Percentiles rank a stretch among this genome's conserved stretches.
Evolutionary conservation across 78 protist genomes (phyloP).

Genomic region (Blattamonas nauphoetae): DNA sequence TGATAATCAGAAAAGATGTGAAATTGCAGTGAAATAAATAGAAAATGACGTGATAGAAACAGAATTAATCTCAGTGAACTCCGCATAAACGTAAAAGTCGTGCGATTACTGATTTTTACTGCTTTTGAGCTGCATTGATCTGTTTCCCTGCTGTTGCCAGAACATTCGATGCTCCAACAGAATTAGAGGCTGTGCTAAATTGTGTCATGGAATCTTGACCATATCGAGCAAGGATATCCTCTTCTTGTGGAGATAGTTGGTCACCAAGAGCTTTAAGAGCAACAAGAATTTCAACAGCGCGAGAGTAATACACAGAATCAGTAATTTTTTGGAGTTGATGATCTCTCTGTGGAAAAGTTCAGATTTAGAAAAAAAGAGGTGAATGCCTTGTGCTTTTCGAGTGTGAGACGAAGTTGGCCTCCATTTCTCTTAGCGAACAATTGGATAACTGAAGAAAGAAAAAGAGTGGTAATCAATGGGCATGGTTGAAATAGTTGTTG

Average conservation of each 20-base stretch:
- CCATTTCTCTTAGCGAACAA: neutral
- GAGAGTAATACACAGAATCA: neutral
- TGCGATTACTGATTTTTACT: too few relatives aligned
- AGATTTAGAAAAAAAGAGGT: neutral
- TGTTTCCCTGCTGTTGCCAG: too few relatives aligned
- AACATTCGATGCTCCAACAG: too few relatives aligned
- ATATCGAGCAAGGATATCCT: neutral
- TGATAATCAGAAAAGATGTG: too few relatives aligned
- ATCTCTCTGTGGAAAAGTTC: neutral
- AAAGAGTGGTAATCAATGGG: too few relatives aligned
- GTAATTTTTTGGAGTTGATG: neutral
- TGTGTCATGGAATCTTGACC: neutral
- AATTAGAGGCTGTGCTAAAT: too few relatives aligned
- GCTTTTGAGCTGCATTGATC: too few relatives aligned
- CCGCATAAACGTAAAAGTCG: too few relatives aligned
- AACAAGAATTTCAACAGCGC: conserved; percentile 1
- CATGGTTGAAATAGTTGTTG: too few relatives aligned
- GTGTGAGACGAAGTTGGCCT: neutral
- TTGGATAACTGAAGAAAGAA: neutral
- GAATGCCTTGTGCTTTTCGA: neutral
- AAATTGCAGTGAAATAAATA: too few relatives aligned
- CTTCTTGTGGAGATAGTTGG: neutral
- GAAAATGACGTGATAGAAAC: too few relatives aligned
- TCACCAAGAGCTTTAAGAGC: neutral
- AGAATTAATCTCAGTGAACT: too few relatives aligned